Evolutionary conservation across 768 basidiomycete species (phyloP), one percentile per base, ranked within the genome.

Genomic region (Tricholomella constricta): DNA sequence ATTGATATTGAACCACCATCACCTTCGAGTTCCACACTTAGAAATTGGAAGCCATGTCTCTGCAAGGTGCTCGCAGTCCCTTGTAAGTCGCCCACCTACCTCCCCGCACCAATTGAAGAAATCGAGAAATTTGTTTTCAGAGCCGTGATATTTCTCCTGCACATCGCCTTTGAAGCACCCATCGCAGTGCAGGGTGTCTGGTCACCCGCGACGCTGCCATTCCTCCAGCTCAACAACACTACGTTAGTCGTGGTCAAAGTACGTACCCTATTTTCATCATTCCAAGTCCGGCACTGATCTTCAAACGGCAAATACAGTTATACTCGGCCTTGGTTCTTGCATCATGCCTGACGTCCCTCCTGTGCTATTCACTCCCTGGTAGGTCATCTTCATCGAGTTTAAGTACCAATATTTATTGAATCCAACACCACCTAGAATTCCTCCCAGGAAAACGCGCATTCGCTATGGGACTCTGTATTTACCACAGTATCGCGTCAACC

Each of bases 371-470:
- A 4, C 78, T 94, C 11, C 91, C 91, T 60, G 90, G 90, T 85
- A 40, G 32, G 81, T 74, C 25, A n/a, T 6, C 6, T n/a, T n/a
- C n/a, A n/a, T n/a, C 31, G 10, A 32, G 31, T 32, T 11, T 14
- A 10, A 10, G 31, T 10, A 32, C 31, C 10, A 3, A 32, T 3
- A 32, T 6, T 2, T 2, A 3, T 14, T 32, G 14, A 32, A 32
- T 10, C 31, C 31, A 32, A 32, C 4, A 32, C 23, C 8, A 46
- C 12, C 35, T 56, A 89, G 91, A 93, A 60, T 91, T 89, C 68
- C 72, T 93, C 2, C 91, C 91, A 0, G 90, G 90, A 10, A 94
- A 94, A 72, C 83, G 91, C 14, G 91, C 89, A 0, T 68, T 93
- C 8, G 91, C 88, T 2, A 84, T 94, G 25, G 83, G 77, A 9